phyloP scores from a whole-genome alignment of 208 protist genomes.

The Leishmania guyanensis region DNA sequence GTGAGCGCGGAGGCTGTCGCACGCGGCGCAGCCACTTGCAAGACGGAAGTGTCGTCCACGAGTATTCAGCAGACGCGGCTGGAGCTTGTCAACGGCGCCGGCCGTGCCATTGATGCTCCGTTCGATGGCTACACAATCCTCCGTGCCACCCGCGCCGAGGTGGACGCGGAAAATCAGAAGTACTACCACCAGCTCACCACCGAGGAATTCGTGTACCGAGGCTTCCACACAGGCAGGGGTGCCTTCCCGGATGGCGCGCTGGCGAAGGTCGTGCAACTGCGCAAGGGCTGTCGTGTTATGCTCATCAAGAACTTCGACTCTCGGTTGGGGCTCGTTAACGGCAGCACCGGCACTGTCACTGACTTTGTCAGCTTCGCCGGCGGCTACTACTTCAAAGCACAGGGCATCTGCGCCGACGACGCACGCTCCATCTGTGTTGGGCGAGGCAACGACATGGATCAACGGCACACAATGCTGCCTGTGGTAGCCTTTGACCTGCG shows the following conservation, averaged over 20 bases:
- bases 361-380: slow-evolving; percentile 57
- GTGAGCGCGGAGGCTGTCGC: not conserved
- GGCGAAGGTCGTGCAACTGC: slow-evolving; percentile 44
- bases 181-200: slow-evolving; percentile 64
- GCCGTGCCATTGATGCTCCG: slow-evolving; percentile 12
- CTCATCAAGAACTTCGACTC: slow-evolving; percentile 82
- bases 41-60: not conserved
- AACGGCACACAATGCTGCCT: slow-evolving; percentile 57
- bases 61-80: slow-evolving; percentile 8
- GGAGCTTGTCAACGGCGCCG: slow-evolving; percentile 31
- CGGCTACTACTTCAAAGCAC: slow-evolving; percentile 42
- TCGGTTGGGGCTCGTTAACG: slow-evolving; percentile 74
- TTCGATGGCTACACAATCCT: slow-evolving; percentile 80
- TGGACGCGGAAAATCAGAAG: slow-evolving; percentile 61
- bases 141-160: slow-evolving; percentile 55
- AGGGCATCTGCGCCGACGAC: slow-evolving; percentile 26
- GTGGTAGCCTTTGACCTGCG: slow-evolving; percentile 60
- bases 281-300: slow-evolving; percentile 87
- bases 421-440: slow-evolving; percentile 33
- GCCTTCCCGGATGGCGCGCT: slow-evolving; percentile 41
- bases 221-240: slow-evolving; percentile 52
- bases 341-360: slow-evolving; percentile 72
- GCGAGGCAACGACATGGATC: slow-evolving; percentile 6
- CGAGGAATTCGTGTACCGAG: slow-evolving; percentile 49
- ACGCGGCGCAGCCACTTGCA: not conserved